Evolutionary conservation across 1,284 basidiomycete genomes (phyloP).

Genomic region (Papiliotrema laurentii): DNA sequence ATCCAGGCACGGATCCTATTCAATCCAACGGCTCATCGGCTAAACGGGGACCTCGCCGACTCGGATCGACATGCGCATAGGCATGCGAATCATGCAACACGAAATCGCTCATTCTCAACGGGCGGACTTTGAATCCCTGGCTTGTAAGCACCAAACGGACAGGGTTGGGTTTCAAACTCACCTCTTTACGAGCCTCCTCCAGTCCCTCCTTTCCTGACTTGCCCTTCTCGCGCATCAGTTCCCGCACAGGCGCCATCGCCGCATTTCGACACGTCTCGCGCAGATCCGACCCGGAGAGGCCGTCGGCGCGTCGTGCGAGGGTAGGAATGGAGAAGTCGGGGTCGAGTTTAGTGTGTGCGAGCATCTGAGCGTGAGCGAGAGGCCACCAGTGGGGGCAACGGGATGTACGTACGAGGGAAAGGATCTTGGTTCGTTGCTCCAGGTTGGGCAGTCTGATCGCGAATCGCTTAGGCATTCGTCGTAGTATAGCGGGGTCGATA

Average conservation of each 20-base stretch:
- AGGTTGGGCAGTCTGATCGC: constrained; percentile 75
- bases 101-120: constrained; percentile 66
- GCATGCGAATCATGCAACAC: constrained; percentile 56
- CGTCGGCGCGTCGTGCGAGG: constrained; percentile 70
- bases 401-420: constrained; percentile 62
- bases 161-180: constrained; percentile 18
- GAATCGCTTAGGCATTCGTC: constrained; percentile 98
- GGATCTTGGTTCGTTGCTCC: constrained; percentile 80
- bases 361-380: constrained; percentile 58
- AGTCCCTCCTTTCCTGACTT: constrained; percentile 45
- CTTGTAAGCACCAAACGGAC: neutral
- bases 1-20: too few species aligned
- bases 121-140: constrained; percentile 70
- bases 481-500: constrained; percentile 91
- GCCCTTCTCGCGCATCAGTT: constrained; percentile 67
- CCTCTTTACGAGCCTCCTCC: constrained; percentile 46
- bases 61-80: constrained; percentile 41
- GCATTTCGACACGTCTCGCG: constrained; percentile 92
- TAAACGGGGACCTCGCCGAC: constrained; percentile 23
- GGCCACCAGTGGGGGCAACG: neutral
- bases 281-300: constrained; percentile 85
- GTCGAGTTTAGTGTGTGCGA: constrained; percentile 68
- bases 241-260: constrained; percentile 84
- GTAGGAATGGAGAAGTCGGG: constrained; percentile 61
- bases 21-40: constrained; percentile 35